phyloP scores from a whole-genome alignment of 208 protist species.

The Leptomonas seymouri region DNA sequence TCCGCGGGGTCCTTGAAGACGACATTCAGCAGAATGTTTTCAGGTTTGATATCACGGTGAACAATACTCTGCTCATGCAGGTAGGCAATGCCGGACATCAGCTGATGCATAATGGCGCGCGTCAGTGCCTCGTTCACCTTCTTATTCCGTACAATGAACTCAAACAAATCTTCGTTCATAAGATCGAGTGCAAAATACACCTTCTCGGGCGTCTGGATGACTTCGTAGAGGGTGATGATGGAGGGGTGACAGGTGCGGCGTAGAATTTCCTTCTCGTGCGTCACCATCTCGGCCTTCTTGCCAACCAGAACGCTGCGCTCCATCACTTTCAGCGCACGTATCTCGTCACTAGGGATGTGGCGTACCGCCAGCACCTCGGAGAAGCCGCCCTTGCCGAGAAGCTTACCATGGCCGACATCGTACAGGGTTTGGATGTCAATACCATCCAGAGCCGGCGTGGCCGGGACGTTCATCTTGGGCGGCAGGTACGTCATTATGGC shows the following conservation, averaged over 20 bases:
- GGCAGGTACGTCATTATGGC: constrained; percentile 26
- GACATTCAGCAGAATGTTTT: constrained; percentile 86
- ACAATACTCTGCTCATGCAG: constrained; percentile 84
- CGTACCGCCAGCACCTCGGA: constrained; percentile 71
- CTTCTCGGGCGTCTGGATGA: constrained; percentile 54
- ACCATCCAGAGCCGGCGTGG: constrained; percentile 71
- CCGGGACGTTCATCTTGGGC: constrained; percentile 57
- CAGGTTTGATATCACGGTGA: constrained; percentile 92
- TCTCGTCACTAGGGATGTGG: constrained; percentile 60
- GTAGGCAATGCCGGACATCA: constrained; percentile 75
- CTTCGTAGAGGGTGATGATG: constrained; percentile 87
- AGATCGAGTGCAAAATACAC: constrained; percentile 89
- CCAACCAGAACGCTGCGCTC: constrained; percentile 55
- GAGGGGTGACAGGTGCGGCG: constrained; percentile 74
- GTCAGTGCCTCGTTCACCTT: constrained; percentile 68
- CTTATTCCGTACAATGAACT: constrained; percentile 84
- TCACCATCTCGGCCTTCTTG: constrained; percentile 83
- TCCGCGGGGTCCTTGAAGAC: constrained; percentile 18
- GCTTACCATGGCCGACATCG: constrained; percentile 52
- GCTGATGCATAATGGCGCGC: constrained; percentile 64
- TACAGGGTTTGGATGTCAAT: constrained; percentile 69
- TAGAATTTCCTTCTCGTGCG: constrained; percentile 89
- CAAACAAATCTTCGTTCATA: constrained; percentile 86
- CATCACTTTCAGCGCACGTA: constrained; percentile 85
- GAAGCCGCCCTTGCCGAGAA: constrained; percentile 85